phyloP scores from a whole-genome alignment of 306 rosid species.

The Urtica urens region DNA sequence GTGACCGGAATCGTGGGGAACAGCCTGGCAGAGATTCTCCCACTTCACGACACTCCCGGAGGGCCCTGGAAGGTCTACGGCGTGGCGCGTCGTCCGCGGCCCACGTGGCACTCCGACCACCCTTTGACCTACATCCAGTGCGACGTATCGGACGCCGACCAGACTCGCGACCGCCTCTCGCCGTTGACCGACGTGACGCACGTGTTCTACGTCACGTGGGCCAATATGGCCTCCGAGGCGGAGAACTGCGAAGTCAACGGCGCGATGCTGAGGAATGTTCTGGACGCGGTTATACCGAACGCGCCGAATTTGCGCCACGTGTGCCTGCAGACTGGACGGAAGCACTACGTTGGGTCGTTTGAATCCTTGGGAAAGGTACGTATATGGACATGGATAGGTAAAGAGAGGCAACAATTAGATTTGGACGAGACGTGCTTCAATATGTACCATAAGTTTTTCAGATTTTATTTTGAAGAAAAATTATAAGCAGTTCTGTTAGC shows the following conservation, averaged over 20 bases:
- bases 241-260: constrained; percentile 41
- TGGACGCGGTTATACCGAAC: constrained; percentile 42
- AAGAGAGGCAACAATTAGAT: no score
- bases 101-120: constrained; percentile 44
- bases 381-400: no score
- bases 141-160: constrained; percentile 37
- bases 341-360: constrained; percentile 38
- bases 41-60: constrained; percentile 47
- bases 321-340: constrained; percentile 41
- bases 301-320: constrained; percentile 48
- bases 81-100: constrained; percentile 42
- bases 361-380: constrained; percentile 31
- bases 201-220: constrained; percentile 48
- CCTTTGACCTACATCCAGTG: constrained; percentile 46
- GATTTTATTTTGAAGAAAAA: no score
- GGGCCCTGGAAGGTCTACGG: constrained; percentile 63
- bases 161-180: constrained; percentile 36
- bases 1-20: constrained; percentile 40
- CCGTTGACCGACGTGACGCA: constrained; percentile 38
- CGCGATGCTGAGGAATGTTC: constrained; percentile 37
- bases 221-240: constrained; percentile 21
- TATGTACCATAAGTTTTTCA: no score
- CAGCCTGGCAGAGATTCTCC: constrained; percentile 56
- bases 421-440: no score
- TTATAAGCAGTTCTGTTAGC: no score